Conservation (phyloP, 352 stramenopile genomes). For the Pythium dissotocum region DNA sequence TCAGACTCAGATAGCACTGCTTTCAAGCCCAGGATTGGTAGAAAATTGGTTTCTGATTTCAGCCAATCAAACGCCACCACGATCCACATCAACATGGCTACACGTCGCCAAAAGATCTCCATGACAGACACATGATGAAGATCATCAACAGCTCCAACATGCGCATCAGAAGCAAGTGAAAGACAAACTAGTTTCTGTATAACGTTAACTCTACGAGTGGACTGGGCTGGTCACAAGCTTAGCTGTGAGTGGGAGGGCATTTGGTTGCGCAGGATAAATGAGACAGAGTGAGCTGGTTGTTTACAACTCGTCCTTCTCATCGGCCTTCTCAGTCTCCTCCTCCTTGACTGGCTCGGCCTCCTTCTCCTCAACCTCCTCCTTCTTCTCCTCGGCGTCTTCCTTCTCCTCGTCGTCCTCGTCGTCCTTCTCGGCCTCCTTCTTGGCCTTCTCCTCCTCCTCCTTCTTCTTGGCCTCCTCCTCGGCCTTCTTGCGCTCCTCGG, state of each 20-base stretch:
- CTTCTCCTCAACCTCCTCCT: slow-evolving; percentile 38
- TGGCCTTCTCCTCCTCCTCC: slow-evolving; percentile 58
- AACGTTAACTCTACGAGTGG: slow-evolving; percentile 24
- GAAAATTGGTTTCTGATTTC: neutral
- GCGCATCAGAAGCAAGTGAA: too few species aligned
- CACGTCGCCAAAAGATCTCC: too few species aligned
- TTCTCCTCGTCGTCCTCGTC: slow-evolving; percentile 45
- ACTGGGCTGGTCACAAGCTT: neutral
- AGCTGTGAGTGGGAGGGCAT: neutral
- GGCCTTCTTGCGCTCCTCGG: slow-evolving; percentile 60
- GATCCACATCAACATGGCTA: neutral
- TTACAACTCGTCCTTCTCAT: slow-evolving; percentile 31
- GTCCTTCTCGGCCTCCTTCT: slow-evolving; percentile 61
- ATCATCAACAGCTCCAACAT: too few species aligned
- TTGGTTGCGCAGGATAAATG: slow-evolving; percentile 18
- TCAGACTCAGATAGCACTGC: neutral
- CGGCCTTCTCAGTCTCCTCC: slow-evolving; percentile 6
- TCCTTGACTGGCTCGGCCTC: slow-evolving; percentile 29
- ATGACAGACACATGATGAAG: too few species aligned
- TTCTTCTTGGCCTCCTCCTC: slow-evolving; percentile 78
- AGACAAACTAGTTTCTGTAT: slow-evolving; percentile 12
- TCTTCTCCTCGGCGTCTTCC: slow-evolving; percentile 23
- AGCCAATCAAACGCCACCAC: neutral
- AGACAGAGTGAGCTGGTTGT: slow-evolving; percentile 7
- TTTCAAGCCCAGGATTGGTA: neutral